Percentiles rank a stretch among this genome's conserved stretches.
phyloP scores from a whole-genome alignment of 805 yeast species.

The Candida oleophila region DNA sequence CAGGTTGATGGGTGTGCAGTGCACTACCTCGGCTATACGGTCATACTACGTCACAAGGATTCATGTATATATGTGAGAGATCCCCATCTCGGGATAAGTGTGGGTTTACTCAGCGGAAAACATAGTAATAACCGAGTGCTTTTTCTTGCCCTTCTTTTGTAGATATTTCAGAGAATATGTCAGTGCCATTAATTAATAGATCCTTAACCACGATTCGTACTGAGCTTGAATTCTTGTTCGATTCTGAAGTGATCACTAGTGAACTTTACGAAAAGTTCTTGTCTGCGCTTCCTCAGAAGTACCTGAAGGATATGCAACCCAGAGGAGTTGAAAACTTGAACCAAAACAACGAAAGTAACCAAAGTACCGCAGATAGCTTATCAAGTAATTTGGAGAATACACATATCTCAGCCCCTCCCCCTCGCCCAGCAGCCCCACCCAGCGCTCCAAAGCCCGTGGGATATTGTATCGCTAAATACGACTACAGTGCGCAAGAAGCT shows the following conservation, averaged over 20 bases:
- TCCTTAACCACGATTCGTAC: slow-evolving; percentile 72
- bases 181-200: slow-evolving; percentile 67
- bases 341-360: slow-evolving; percentile 5
- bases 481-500: slow-evolving; percentile 68
- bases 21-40: neutral
- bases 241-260: slow-evolving; percentile 68
- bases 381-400: slow-evolving; percentile 9
- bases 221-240: slow-evolving; percentile 77
- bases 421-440: slow-evolving; percentile 19
- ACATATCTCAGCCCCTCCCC: slow-evolving; percentile 14
- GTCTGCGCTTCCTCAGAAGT: slow-evolving; percentile 55
- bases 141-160: neutral
- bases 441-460: slow-evolving; percentile 23
- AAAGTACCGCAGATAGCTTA: slow-evolving; percentile 5
- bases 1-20: neutral
- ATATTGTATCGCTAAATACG: slow-evolving; percentile 67
- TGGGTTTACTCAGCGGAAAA: no score
- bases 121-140: no score
- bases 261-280: slow-evolving; percentile 51
- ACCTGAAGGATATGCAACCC: slow-evolving; percentile 50
- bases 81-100: no score
- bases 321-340: slow-evolving; percentile 38
- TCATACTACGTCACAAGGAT: neutral
- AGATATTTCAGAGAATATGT: slow-evolving; percentile 21
- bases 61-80: no score